Conservation (phyloP, 1,284 basidiomycete species). For the Heterobasidion irregulare region DNA sequence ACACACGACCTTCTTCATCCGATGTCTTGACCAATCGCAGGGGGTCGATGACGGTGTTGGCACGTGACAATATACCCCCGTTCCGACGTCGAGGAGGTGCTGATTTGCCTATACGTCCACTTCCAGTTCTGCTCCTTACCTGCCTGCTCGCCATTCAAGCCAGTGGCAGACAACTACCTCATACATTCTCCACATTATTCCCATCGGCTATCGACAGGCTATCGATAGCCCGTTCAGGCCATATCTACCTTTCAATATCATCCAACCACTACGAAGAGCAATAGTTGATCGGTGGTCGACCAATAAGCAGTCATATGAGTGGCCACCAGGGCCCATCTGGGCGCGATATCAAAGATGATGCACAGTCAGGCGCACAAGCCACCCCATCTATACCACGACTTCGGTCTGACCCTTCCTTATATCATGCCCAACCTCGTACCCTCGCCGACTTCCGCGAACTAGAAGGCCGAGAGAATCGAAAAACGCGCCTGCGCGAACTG, state of each 20-base stretch:
- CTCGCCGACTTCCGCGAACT: slow-evolving; percentile 55
- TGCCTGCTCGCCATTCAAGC: too few species aligned
- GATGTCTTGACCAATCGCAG: not conserved
- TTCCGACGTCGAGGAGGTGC: not conserved
- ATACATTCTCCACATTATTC: not conserved
- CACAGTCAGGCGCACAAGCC: slow-evolving; percentile 41
- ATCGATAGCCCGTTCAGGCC: too few species aligned
- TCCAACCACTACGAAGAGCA: too few species aligned
- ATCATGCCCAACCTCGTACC: slow-evolving; percentile 33
- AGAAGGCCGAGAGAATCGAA: slow-evolving; percentile 54
- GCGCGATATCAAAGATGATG: slow-evolving; percentile 43
- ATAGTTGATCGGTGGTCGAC: too few species aligned
- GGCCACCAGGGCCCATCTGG: slow-evolving; percentile 11
- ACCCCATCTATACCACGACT: slow-evolving; percentile 50
- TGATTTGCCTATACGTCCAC: not conserved
- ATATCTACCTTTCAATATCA: too few species aligned
- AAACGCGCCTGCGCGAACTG: slow-evolving; percentile 46
- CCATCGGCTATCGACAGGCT: not conserved
- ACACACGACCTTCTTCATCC: not conserved
- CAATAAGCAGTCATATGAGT: not conserved
- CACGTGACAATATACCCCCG: slow-evolving; percentile 3
- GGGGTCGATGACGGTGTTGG: not conserved
- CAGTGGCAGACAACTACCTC: too few species aligned
- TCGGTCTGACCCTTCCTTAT: slow-evolving; percentile 39
- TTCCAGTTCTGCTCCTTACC: not conserved